Base-by-base conservation (phyloP, 2,329 filamentous ascomycete species). In the Colletotrichum sojae region DNA sequence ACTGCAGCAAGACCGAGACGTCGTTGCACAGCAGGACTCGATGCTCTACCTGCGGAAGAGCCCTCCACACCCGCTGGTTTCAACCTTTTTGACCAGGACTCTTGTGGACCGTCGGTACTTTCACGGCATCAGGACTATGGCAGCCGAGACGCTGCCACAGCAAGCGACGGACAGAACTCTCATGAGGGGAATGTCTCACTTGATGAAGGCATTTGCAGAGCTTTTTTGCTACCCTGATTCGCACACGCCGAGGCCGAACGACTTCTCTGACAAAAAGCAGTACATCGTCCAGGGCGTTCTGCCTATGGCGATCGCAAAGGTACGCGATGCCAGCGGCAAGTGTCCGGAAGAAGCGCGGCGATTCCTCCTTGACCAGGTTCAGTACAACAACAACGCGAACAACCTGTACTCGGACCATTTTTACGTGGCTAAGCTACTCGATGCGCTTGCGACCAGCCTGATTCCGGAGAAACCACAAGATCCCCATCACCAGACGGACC, bases 1-100 rank as follows among this genome's bases (percentile, higher is more conserved):
- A 79, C 85, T 99, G 71, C 96, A 99, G 78, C 96, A 99, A 80
- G 96, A 99, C 80, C 89, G 95, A 74, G 97, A 99, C 78, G 94
- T 99, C 67, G 94, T 97, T 72, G 97, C 97, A n/a, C 90, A 92
- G 73, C 88, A 91, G 75, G 89, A 92, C 74, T 89, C 94, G 5
- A 89, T 97, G 82, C 86, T 96, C 75, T 94, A 92, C 76, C 88
- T 97, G 73, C 85, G 88, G 48, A 80, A 80, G 78, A 87, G 78
- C 81, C 91, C 89, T 54, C 88, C 93, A 22, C 93, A 95, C 79
- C 90, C 91, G 6, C 89, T 98, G 49, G 92, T 95, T 36, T 95
- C 97, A 1, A 97, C 94, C 0, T 95, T 98, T 71, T 88, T 98
- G 46, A 89, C 94, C 16, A 90, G 96, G 60, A 99, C 96, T 0